These are phyloP conservation scores for Kazachstania bromeliacearum DNA, from an alignment of 805 yeast genomes.

Conservation along the genomic window DNA sequence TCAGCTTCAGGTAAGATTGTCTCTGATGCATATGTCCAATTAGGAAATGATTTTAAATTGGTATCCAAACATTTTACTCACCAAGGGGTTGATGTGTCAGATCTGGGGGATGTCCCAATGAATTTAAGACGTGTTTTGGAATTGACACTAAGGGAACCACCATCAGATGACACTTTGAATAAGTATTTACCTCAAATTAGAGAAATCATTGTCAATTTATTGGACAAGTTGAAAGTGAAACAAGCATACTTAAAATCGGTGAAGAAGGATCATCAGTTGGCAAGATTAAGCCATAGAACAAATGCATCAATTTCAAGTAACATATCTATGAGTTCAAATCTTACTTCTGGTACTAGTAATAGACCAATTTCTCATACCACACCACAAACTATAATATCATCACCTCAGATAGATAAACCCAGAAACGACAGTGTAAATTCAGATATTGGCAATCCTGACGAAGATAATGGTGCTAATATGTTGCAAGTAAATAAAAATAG, in stretches of 20 bases:
- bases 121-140: slow-evolving; percentile 72
- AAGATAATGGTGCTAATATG: neutral
- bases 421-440: neutral
- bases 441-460: neutral
- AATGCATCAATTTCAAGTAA: slow-evolving; percentile 7
- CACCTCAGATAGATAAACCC: neutral
- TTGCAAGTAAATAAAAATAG: slow-evolving; percentile 6
- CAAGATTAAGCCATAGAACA: slow-evolving; percentile 8
- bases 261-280: slow-evolving; percentile 13
- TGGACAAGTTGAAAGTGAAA: slow-evolving; percentile 72
- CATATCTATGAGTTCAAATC: neutral
- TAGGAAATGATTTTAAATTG: slow-evolving; percentile 88
- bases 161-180: slow-evolving; percentile 76
- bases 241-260: slow-evolving; percentile 40
- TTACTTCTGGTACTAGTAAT: neutral
- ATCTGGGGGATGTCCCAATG: slow-evolving; percentile 85
- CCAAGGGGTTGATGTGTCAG: slow-evolving; percentile 73
- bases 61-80: slow-evolving; percentile 70
- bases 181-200: slow-evolving; percentile 74
- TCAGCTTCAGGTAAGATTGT: slow-evolving; percentile 76
- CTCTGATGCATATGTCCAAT: slow-evolving; percentile 79
- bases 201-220: slow-evolving; percentile 69
- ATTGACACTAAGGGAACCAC: slow-evolving; percentile 73
- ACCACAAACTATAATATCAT: no score
- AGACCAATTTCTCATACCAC: neutral